Conservation (phyloP, 768 basidiomycete species). For the Kwoniella dendrophila region DNA sequence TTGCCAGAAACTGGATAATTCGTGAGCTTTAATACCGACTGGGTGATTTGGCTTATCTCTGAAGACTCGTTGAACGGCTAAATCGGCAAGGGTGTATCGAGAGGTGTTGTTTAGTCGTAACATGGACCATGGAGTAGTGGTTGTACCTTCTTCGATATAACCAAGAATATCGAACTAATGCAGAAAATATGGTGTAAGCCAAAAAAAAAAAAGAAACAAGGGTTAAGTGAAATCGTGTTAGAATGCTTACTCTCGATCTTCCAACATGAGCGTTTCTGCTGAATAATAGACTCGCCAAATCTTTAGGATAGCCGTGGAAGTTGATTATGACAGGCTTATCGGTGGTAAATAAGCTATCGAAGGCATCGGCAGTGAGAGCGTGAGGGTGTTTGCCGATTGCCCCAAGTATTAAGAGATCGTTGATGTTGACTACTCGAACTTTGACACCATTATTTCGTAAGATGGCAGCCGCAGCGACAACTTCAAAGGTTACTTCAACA, state of each 20-base stretch:
- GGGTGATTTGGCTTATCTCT: constrained; percentile 36
- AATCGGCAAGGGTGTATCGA: constrained; percentile 54
- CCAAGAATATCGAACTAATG: constrained; percentile 44
- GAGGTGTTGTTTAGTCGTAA: constrained; percentile 52
- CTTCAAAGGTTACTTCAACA: constrained; percentile 82
- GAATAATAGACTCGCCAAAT: constrained; percentile 51
- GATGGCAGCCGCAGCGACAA: constrained; percentile 79
- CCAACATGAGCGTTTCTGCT: constrained; percentile 49
- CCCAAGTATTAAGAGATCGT: constrained; percentile 82
- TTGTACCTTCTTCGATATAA: constrained; percentile 53
- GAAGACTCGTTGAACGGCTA: constrained; percentile 53
- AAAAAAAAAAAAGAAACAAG: neutral
- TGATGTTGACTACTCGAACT: constrained; percentile 84
- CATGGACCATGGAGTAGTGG: constrained; percentile 58
- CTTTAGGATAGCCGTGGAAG: constrained; percentile 69
- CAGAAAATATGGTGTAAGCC: neutral
- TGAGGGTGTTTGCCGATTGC: constrained; percentile 61
- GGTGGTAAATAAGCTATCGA: constrained; percentile 48
- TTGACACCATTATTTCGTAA: constrained; percentile 70
- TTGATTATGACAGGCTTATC: constrained; percentile 68
- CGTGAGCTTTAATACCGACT: constrained; percentile 63
- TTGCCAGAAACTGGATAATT: constrained; percentile 63
- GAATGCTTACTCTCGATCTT: constrained; percentile 41
- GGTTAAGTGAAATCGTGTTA: neutral
- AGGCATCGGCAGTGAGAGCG: constrained; percentile 46